phyloP scores from a whole-genome alignment of 2,329 filamentous ascomycete species.

The Trichoderma atrobrunneum region DNA sequence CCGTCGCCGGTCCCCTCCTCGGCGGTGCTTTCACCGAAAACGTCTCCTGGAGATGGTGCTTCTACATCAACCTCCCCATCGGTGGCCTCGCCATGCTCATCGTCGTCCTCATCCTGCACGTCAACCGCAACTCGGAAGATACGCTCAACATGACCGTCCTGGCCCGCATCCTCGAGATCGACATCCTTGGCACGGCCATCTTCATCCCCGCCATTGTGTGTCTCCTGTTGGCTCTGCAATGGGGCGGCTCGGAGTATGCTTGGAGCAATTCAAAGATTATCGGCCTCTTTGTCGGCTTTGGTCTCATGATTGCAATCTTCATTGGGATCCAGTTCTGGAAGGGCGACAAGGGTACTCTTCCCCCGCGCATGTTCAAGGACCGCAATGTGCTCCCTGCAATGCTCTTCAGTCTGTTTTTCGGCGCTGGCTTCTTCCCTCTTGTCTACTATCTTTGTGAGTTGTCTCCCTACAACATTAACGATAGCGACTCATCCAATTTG shows the following conservation, averaged over 20 bases:
- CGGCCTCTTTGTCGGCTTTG: conserved; percentile 51
- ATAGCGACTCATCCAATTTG: background rate
- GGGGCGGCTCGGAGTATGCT: conserved; percentile 51
- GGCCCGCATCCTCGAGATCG: conserved; percentile 44
- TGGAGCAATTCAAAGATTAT: conserved; percentile 51
- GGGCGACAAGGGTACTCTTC: conserved; percentile 44
- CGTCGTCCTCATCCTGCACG: conserved; percentile 46
- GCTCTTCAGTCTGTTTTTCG: conserved; percentile 48
- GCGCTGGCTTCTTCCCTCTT: conserved; percentile 51
- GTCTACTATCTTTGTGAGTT: conserved; percentile 52
- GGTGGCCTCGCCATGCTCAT: conserved; percentile 47
- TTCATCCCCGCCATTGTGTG: conserved; percentile 52
- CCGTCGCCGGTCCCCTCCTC: conserved; percentile 49
- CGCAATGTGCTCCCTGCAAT: conserved; percentile 41
- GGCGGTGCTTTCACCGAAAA: conserved; percentile 51
- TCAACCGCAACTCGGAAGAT: conserved; percentile 37
- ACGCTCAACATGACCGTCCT: conserved; percentile 33
- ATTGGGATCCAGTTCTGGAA: conserved; percentile 44
- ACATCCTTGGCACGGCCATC: conserved; percentile 48
- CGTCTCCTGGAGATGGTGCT: conserved; percentile 53
- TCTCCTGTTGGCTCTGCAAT: conserved; percentile 55
- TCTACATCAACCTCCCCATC: conserved; percentile 47
- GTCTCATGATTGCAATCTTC: conserved; percentile 46
- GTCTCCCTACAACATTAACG: background rate
- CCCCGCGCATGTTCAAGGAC: conserved; percentile 45